Conservation (phyloP, 768 basidiomycete species). For the Megacollybia marginata region DNA sequence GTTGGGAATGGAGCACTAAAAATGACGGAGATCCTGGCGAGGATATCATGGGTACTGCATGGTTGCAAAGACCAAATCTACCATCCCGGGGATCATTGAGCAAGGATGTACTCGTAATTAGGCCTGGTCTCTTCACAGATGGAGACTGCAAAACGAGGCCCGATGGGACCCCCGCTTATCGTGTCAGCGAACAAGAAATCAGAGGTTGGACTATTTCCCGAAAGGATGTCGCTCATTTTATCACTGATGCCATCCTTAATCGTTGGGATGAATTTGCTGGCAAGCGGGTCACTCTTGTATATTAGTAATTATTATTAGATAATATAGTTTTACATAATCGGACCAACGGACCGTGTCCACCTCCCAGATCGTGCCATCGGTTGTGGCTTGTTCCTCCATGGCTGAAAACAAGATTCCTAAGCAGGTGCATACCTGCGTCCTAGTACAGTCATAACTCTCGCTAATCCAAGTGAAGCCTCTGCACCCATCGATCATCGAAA, state of each 20-base stretch:
- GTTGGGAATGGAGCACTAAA: slow-evolving; percentile 39
- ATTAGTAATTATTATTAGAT: slow-evolving; percentile 27
- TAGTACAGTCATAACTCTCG: slow-evolving; percentile 7
- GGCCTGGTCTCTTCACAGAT: slow-evolving; percentile 54
- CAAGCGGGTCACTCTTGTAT: slow-evolving; percentile 41
- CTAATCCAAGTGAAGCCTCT: slow-evolving; percentile 35
- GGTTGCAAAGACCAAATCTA: slow-evolving; percentile 34
- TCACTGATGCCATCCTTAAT: slow-evolving; percentile 37
- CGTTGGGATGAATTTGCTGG: slow-evolving; percentile 49
- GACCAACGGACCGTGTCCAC: background rate
- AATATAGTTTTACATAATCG: background rate
- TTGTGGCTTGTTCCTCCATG: too few relatives aligned
- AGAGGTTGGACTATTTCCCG: slow-evolving; percentile 49
- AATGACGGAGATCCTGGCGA: slow-evolving; percentile 29
- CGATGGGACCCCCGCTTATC: slow-evolving; percentile 26
- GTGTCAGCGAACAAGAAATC: slow-evolving; percentile 34
- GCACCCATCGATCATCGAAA: slow-evolving; percentile 50
- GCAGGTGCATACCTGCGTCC: slow-evolving; percentile 13
- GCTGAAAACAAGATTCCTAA: slow-evolving; percentile 24
- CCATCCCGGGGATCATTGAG: slow-evolving; percentile 37
- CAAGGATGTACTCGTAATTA: slow-evolving; percentile 36
- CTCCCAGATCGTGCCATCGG: too few relatives aligned
- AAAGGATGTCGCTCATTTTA: slow-evolving; percentile 59
- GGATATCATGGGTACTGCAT: slow-evolving; percentile 36
- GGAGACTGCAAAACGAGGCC: slow-evolving; percentile 40